A percentile compares a stretch with the other conserved stretches of the same genome.
Conservation (phyloP, 169 alveolate genomes). For the Ichthyophthirius multifiliis region DNA sequence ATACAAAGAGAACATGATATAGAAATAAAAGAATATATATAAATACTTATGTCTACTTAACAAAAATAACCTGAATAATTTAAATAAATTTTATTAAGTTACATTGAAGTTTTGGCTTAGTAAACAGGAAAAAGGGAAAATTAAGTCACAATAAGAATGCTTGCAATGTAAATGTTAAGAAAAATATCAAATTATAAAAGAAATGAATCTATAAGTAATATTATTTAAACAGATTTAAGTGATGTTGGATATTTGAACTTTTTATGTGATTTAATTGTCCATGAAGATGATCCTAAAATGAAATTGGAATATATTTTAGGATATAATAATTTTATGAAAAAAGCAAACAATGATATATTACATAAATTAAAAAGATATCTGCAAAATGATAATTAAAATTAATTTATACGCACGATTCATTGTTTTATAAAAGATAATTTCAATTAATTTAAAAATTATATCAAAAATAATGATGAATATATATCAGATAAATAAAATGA, state of each 20-base stretch:
- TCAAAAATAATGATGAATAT: neutral
- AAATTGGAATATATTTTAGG: slow-evolving; percentile 17
- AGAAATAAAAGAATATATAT: neutral
- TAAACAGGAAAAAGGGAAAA: neutral
- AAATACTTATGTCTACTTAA: neutral
- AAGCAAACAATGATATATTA: neutral
- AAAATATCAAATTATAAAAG: neutral
- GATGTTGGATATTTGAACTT: slow-evolving; percentile 3
- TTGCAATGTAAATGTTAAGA: slow-evolving; percentile 4
- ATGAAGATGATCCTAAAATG: neutral
- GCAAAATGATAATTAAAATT: neutral
- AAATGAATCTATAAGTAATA: neutral
- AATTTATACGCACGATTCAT: neutral
- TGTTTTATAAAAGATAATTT: neutral
- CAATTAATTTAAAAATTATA: neutral
- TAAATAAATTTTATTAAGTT: neutral
- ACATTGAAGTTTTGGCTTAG: neutral
- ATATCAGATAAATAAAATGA: neutral
- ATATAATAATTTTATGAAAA: neutral
- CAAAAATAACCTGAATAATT: neutral
- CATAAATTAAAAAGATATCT: neutral
- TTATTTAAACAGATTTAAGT: neutral
- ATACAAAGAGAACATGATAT: neutral
- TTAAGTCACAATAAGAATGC: neutral
- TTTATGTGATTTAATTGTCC: slow-evolving; percentile 8